A percentile compares a stretch with the other conserved stretches of the same genome.
phyloP scores from a whole-genome alignment of 441 rosid species.

The Gossypium gossypioides region DNA sequence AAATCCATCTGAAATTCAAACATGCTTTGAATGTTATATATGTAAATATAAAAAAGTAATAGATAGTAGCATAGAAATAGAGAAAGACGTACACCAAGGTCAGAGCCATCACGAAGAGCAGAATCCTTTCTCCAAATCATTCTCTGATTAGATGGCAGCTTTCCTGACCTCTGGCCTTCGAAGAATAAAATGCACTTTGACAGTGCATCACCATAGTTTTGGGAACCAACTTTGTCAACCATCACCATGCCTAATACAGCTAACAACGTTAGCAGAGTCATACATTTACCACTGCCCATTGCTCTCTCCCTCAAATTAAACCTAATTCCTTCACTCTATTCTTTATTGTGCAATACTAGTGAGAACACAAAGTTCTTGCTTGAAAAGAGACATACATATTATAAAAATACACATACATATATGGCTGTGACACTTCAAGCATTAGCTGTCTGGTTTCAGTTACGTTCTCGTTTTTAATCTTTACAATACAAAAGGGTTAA shows the following conservation, averaged over 20 bases:
- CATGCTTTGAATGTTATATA: background rate
- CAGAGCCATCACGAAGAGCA: conserved; percentile 19
- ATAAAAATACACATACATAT: background rate
- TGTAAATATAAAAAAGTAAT: too few relatives aligned
- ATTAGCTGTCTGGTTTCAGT: background rate
- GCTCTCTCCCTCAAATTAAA: background rate
- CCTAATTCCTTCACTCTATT: background rate
- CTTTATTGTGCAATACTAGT: background rate
- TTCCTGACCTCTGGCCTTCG: conserved; percentile 28
- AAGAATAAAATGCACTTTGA: conserved; percentile 24
- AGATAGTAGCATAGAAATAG: background rate
- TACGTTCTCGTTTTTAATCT: background rate
- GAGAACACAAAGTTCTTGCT: background rate
- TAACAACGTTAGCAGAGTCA: background rate
- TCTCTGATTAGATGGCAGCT: conserved; percentile 18
- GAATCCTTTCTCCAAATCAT: conserved; percentile 25
- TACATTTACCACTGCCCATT: background rate
- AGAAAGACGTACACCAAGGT: conserved; percentile 22
- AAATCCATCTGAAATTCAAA: conserved; percentile 20
- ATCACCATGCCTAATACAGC: background rate
- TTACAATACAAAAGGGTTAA: too few relatives aligned
- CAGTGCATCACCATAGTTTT: conserved; percentile 20
- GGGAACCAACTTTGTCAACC: background rate
- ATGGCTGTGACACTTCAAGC: background rate
- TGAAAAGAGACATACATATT: background rate